These are phyloP conservation scores for Sodiomyces alkalinus DNA, from an alignment of 2,329 filamentous ascomycete species.

Conservation along the genomic window DNA sequence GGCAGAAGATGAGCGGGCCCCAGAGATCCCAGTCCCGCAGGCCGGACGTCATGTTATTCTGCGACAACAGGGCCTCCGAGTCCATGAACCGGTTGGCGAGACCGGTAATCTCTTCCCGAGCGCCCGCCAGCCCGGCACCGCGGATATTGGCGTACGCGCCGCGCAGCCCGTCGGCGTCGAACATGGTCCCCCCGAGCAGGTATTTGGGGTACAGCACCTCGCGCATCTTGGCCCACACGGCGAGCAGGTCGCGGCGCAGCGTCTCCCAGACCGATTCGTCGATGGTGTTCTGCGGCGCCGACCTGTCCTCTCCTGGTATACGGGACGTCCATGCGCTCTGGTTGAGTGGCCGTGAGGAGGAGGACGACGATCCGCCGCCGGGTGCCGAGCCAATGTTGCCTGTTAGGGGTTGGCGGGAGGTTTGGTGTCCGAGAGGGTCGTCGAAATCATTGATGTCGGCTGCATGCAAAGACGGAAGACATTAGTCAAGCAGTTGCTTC, in stretches of 20 bases:
- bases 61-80: constrained; percentile 40
- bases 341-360: constrained; percentile 43
- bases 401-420: constrained; percentile 65
- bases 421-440: constrained; percentile 56
- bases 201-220: constrained; percentile 96
- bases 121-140: constrained; percentile 41
- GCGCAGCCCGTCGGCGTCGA: constrained; percentile 37
- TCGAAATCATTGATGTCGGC: constrained; percentile 87
- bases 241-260: constrained; percentile 77
- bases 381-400: constrained; percentile 59
- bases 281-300: constrained; percentile 81
- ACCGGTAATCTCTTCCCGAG: constrained; percentile 45
- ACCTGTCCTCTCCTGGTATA: constrained; percentile 85
- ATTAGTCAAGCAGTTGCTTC: neutral
- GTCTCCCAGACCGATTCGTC: constrained; percentile 97
- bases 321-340: constrained; percentile 75
- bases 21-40: constrained; percentile 95
- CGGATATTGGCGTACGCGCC: constrained; percentile 48
- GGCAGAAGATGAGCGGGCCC: constrained; percentile 89
- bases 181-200: constrained; percentile 58
- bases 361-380: constrained; percentile 17
- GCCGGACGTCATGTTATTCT: constrained; percentile 71
- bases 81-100: constrained; percentile 48
- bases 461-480: constrained; percentile 15
- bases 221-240: constrained; percentile 95